Percentiles rank a stretch among this genome's conserved stretches.
These are phyloP conservation scores for Dicorynia guianensis DNA, from an alignment of 306 rosid species.

Conservation along the genomic window DNA sequence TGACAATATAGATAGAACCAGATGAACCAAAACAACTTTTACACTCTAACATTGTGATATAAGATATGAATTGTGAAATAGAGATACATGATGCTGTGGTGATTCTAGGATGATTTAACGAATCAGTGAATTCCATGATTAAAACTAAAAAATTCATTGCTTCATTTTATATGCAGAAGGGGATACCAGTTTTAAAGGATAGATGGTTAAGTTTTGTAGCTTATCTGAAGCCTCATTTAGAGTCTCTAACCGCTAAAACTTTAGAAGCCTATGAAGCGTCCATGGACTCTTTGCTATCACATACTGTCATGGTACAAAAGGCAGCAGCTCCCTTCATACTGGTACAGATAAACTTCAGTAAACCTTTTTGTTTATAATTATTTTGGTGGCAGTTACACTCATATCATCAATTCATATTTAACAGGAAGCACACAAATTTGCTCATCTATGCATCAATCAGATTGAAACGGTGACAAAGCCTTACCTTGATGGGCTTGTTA, in stretches of 20 bases:
- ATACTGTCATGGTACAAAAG: slow-evolving; percentile 32
- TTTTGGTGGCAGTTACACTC: slow-evolving; percentile 6
- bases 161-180: slow-evolving; percentile 42
- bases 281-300: slow-evolving; percentile 44
- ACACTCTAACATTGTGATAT: no score
- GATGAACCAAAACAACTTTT: not conserved
- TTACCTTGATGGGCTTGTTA: slow-evolving; percentile 28
- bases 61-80: no score
- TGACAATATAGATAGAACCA: no score
- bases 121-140: not conserved
- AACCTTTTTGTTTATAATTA: slow-evolving; percentile 9
- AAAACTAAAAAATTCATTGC: not conserved
- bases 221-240: slow-evolving; percentile 34
- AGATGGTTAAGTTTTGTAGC: slow-evolving; percentile 38
- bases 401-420: slow-evolving; percentile 10
- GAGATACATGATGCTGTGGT: not conserved
- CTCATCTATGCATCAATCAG: slow-evolving; percentile 34
- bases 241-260: slow-evolving; percentile 28
- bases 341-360: slow-evolving; percentile 30
- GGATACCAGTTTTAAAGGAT: slow-evolving; percentile 46
- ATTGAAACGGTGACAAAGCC: slow-evolving; percentile 31
- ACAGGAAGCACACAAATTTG: slow-evolving; percentile 46
- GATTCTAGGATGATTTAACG: not conserved
- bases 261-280: slow-evolving; percentile 40
- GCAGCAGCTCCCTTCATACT: slow-evolving; percentile 21